phyloP scores from a whole-genome alignment of 1,139 yeast species.

The Sugiyamaella xylanicola region DNA sequence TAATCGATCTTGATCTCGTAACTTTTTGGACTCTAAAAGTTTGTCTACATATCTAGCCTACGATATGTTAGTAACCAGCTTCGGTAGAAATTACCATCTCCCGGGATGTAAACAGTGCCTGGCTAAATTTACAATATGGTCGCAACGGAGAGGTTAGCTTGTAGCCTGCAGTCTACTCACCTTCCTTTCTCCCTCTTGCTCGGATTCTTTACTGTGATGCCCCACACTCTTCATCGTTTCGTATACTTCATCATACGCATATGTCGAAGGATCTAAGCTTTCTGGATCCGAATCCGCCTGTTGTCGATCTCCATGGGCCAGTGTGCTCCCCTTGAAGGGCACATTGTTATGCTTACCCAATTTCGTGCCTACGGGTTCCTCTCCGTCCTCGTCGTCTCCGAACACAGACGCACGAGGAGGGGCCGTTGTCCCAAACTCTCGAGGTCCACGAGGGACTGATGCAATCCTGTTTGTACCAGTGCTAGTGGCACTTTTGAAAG shows the following conservation, averaged over 20 bases:
- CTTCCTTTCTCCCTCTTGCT: constrained; percentile 16
- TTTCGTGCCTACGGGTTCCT: too few species aligned
- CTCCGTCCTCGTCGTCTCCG: constrained; percentile 24
- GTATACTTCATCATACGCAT: constrained; percentile 45
- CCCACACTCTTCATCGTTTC: constrained; percentile 43
- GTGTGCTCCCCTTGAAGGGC: constrained; percentile 22
- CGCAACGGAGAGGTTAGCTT: constrained; percentile 9
- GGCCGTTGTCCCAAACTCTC: constrained; percentile 21
- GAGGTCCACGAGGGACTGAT: constrained; percentile 29
- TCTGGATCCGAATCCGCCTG: constrained; percentile 18
- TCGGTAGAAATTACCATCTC: too few species aligned
- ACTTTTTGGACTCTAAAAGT: constrained; percentile 45
- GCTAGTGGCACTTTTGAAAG: not conserved
- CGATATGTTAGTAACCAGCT: constrained; percentile 19
- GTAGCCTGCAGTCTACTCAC: constrained; percentile 10
- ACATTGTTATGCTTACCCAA: constrained; percentile 20
- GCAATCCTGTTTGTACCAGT: constrained; percentile 7
- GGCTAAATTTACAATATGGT: not conserved
- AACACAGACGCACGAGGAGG: constrained; percentile 22
- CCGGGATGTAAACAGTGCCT: too few species aligned
- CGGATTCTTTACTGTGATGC: constrained; percentile 24
- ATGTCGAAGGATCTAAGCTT: constrained; percentile 31
- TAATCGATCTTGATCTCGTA: constrained; percentile 47
- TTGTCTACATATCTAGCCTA: constrained; percentile 46
- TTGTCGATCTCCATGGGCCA: constrained; percentile 28